phyloP scores from a whole-genome alignment of 805 yeast species.

The Pichia rugopelliculosa region DNA sequence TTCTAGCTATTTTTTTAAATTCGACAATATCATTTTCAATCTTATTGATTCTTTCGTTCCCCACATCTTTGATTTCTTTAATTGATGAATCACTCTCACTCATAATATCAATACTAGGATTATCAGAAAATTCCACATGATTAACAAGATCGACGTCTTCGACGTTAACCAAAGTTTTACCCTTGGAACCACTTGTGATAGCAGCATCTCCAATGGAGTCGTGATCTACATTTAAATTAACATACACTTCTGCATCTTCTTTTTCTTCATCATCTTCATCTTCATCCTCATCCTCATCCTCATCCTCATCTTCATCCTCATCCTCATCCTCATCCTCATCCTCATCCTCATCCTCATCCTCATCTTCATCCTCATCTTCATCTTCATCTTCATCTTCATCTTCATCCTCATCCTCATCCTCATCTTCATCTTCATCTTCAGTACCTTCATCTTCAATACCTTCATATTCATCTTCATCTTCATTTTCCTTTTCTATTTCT shows the following conservation, averaged over 20 bases:
- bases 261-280: neutral
- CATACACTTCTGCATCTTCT: neutral
- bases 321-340: neutral
- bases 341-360: neutral
- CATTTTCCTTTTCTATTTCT: too few species aligned
- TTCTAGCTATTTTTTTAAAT: neutral
- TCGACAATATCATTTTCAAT: neutral
- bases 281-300: neutral
- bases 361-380: neutral
- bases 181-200: too few species aligned
- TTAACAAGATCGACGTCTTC: too few species aligned
- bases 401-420: neutral
- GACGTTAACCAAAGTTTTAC: too few species aligned
- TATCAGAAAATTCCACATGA: too few species aligned
- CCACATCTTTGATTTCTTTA: neutral
- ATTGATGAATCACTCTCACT: neutral
- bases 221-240: too few species aligned
- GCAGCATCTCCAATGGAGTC: too few species aligned
- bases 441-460: neutral
- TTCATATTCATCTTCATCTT: neutral
- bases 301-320: neutral
- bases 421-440: neutral
- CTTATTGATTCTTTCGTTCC: neutral
- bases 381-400: neutral
- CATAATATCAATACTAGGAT: too few species aligned